Base-by-base conservation (phyloP, 257 asterid species). In the Fraxinus quadrangulata region DNA sequence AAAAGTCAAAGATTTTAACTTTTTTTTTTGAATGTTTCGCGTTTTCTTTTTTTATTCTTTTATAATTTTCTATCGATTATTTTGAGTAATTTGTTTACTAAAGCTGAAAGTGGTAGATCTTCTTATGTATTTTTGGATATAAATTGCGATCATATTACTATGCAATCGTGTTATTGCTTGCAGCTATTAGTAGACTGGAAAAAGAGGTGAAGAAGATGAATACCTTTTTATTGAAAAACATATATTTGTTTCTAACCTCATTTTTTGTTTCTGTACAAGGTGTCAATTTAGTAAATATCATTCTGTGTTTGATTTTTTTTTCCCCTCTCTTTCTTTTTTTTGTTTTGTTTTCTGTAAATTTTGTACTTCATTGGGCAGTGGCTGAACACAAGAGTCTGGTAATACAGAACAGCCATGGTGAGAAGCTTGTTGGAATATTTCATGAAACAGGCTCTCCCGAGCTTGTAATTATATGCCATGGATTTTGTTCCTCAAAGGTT, bases 401-500 rank as follows among this genome's bases (percentile, higher is more conserved):
- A 17, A 80, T 94, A 80, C 72, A 67, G 75, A 94, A 92, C 88
- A 85, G 76, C 74, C 86, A 88, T 73, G 91, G 89, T 11, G 93
- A 94, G 90, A 89, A 87, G 78, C 95, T 94, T 78, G 92, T 90
- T 42, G 97, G 99, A 31, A 71, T 91, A 78, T 80, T 92, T 78
- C 97, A 94, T 71, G 97, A 89, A 75, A 91, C 90, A 11, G 87
- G 92, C 47, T 88, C 97, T 30, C 80, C 21, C 24, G 94, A 92
- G 87, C 92, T 94, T 70, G 97, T 94, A 42, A 79, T 92, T 72
- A 83, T 94, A 77, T 92, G 96, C 81, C 99, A 92, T 76, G 99
- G 99, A 79, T 94, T 94, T 83, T 87, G 87, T 73, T 94, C 99
- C 77, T 81, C 94, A 31, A 94, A 94, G 99, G 97, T 94, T 59